A percentile compares a stretch with the other conserved stretches of the same genome.
Evolutionary conservation across 75 land plant genomes (phyloP).

Genomic region (Picea glauca): DNA sequence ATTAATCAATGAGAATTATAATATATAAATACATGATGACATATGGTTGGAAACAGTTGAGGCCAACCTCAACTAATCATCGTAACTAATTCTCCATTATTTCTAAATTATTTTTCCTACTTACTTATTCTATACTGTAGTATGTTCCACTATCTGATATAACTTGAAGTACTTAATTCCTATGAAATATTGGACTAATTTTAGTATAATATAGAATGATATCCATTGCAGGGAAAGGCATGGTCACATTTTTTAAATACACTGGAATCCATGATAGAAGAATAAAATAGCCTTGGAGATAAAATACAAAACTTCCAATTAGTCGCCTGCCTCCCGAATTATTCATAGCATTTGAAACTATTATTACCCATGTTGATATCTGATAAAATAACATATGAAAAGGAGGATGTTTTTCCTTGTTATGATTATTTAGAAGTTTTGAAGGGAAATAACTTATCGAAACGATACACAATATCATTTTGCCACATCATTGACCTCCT

Average conservation of each 20-base stretch:
- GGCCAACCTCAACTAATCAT: no score
- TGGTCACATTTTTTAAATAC: constrained; percentile 87
- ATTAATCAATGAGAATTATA: no score
- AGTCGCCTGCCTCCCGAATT: constrained; percentile 63
- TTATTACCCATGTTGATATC: constrained; percentile 83
- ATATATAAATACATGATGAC: no score
- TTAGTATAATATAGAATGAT: neutral
- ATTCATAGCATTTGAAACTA: constrained; percentile 82
- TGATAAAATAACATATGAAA: constrained; percentile 59
- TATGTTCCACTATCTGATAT: no score
- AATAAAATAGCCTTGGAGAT: constrained; percentile 88
- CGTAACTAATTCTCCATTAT: no score
- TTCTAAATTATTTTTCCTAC: no score
- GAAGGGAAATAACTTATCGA: constrained; percentile 18
- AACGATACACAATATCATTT: constrained; percentile 18
- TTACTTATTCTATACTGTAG: no score
- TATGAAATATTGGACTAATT: neutral
- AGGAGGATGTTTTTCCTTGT: constrained; percentile 29
- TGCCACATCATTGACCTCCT: constrained; percentile 18
- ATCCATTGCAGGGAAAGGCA: neutral
- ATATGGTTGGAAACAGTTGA: no score
- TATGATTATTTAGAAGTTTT: constrained; percentile 13
- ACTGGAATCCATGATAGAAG: constrained; percentile 98
- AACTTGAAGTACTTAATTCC: neutral
- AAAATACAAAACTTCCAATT: neutral